These are phyloP conservation scores for Paraconiothyrium sp. DNA, from an alignment of 2,329 filamentous ascomycete genomes.

Conservation along the genomic window DNA sequence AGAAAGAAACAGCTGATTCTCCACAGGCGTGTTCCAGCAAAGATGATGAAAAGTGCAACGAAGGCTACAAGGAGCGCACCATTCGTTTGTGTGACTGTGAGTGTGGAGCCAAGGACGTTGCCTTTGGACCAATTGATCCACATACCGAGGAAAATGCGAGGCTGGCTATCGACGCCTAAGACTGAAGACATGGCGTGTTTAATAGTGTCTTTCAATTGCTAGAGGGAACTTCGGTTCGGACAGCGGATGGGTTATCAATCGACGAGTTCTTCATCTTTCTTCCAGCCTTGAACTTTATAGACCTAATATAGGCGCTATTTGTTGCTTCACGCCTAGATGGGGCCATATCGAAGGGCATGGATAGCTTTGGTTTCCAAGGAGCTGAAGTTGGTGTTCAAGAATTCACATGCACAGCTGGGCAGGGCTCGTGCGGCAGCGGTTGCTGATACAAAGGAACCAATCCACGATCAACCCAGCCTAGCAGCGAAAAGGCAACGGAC, in stretches of 20 bases:
- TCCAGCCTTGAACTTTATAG: neutral
- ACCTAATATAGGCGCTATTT: neutral
- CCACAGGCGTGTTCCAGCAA: constrained; percentile 38
- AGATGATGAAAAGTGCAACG: constrained; percentile 41
- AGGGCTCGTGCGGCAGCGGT: neutral
- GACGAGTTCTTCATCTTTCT: neutral
- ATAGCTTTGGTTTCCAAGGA: neutral
- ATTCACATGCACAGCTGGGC: neutral
- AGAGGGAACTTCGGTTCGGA: neutral
- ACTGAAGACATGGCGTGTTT: constrained; percentile 1
- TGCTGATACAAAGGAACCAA: neutral
- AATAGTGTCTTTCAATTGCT: neutral
- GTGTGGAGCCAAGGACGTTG: constrained; percentile 34
- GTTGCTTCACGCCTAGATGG: neutral
- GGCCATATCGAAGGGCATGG: neutral
- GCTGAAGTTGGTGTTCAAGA: neutral
- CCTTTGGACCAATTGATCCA: constrained; percentile 24
- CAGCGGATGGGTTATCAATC: neutral
- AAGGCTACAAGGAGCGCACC: constrained; percentile 44
- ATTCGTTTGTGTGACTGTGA: constrained; percentile 37
- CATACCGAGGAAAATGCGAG: neutral
- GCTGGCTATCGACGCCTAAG: constrained; percentile 1
- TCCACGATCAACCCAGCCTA: neutral
- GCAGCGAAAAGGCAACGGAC: neutral
- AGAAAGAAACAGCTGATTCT: constrained; percentile 36